Percentiles rank a stretch among this genome's conserved stretches.
Conservation (phyloP, 192 early-diverging fungal genomes). For the Funneliformis mosseae region DNA sequence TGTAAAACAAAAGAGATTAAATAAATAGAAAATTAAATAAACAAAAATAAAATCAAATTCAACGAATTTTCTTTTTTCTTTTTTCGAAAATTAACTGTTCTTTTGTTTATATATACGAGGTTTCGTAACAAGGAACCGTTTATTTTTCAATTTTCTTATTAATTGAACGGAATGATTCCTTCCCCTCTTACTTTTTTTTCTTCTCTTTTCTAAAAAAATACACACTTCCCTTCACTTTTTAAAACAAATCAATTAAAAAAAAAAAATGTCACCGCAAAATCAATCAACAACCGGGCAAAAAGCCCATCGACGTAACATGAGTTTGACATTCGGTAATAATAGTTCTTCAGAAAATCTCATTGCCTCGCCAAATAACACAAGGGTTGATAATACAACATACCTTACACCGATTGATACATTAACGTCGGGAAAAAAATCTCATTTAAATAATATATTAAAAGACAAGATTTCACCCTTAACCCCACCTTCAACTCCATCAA, state of each 20-base stretch:
- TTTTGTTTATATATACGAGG: not conserved
- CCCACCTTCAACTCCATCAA: not conserved
- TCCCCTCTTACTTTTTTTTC: too few relatives aligned
- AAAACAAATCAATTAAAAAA: too few relatives aligned
- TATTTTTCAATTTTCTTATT: not conserved
- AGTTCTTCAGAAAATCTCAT: not conserved
- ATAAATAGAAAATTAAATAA: not conserved
- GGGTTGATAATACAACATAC: not conserved
- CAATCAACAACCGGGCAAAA: not conserved
- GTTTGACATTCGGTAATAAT: not conserved
- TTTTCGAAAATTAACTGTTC: not conserved
- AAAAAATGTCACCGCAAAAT: not conserved
- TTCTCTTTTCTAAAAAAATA: not conserved
- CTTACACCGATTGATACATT: not conserved
- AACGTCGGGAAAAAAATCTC: not conserved
- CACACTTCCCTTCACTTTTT: too few relatives aligned
- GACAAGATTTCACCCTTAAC: not conserved
- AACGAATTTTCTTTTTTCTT: not conserved
- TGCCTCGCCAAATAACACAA: too few relatives aligned
- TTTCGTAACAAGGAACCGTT: not conserved
- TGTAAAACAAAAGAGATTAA: not conserved
- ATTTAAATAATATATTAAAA: not conserved
- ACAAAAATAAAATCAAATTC: not conserved
- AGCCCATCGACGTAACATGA: not conserved
- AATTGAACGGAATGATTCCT: not conserved